Evolutionary conservation across 2,329 filamentous ascomycete genomes (phyloP).

Genomic region (Colletotrichum sansevieriae): DNA sequence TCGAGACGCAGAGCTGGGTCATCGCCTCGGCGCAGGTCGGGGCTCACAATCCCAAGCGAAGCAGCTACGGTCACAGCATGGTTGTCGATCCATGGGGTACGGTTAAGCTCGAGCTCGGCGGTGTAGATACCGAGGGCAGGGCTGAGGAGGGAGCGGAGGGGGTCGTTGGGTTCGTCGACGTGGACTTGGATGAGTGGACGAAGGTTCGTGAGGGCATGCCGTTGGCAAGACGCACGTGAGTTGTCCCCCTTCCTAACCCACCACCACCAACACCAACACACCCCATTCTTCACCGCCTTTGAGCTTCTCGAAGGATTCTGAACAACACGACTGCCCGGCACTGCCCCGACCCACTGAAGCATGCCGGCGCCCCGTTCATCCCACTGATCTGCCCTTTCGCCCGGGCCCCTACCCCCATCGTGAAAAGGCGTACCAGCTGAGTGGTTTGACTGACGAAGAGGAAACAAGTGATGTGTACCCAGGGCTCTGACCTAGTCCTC

Average conservation of each 20-base stretch:
- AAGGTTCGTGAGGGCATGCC: conserved; percentile 66
- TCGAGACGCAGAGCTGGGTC: conserved; percentile 91
- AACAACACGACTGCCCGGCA: conserved; percentile 1
- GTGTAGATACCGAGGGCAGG: conserved; percentile 57
- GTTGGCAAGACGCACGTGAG: conserved; percentile 64
- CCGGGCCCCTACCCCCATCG: conserved; percentile 10
- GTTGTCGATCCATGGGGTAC: conserved; percentile 90
- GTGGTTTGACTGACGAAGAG: conserved; percentile 33
- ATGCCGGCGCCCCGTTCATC: neutral
- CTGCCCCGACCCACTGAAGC: neutral
- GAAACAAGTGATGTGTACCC: conserved; percentile 42
- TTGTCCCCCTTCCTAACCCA: conserved; percentile 40
- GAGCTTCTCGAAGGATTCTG: conserved; percentile 18
- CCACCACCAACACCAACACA: no score
- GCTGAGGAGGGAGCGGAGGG: conserved; percentile 57
- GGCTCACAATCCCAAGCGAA: conserved; percentile 77
- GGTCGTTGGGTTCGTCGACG: conserved; percentile 68
- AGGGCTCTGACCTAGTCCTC: conserved; percentile 25
- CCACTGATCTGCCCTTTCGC: conserved; percentile 7
- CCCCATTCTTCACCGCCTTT: conserved; percentile 12
- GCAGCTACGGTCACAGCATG: conserved; percentile 88
- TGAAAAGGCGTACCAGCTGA: conserved; percentile 22
- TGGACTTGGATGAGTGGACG: conserved; percentile 62
- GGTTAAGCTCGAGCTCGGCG: conserved; percentile 75
- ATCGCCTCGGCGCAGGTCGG: conserved; percentile 89